Evolutionary conservation across 768 basidiomycete genomes (phyloP), one percentile per base, ranked within the genome.

Genomic region (Leccinum incarnatum): DNA sequence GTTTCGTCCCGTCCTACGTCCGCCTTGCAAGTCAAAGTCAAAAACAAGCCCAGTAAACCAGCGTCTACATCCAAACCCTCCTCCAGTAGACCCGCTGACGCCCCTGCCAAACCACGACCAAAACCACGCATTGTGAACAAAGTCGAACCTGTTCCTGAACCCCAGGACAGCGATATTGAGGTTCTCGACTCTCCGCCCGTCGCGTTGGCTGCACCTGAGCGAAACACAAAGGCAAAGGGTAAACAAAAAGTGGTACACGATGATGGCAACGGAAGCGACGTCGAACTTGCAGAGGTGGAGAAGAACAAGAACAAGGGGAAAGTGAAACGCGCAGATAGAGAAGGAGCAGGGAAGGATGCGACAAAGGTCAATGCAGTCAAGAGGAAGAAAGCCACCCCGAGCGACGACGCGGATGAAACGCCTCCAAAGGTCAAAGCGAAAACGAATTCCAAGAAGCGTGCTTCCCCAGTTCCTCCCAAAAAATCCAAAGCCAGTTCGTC

Each of bases 201-300:
- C 46, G 48, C 56, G 2, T 36, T 57, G 15, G 60, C 62, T 40
- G 69, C 64, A 34, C 66, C 63, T n/a, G 69, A 65, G 30, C 66
- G 53, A 60, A 59, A 60, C 30, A 42, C 62, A 25, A 76, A 74
- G 51, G 59, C 55, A 12, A 77, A 75, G 60, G 76, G 75, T 1
- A 83, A 81, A 61, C 74, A 75, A 50, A 80, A 76, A 56, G 73
- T 57, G 6, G 30, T 23, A 40, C 67, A 62, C 1, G 61, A 64
- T 7, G 70, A 58, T 51, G 65, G 58, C 4, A 55, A 49, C 7
- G 57, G 34, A 55, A 61, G 61, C 30, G 58, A 69, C 55, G 19
- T 53, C 56, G 64, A 62, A 53, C 34, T 59, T 25, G 59, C 63
- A 58, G 70, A 66, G 17, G 71, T 69, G 58, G 64, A 17, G 49